Evolutionary conservation across 805 yeast species (phyloP).

Genomic region (Myxozyma monticola): DNA sequence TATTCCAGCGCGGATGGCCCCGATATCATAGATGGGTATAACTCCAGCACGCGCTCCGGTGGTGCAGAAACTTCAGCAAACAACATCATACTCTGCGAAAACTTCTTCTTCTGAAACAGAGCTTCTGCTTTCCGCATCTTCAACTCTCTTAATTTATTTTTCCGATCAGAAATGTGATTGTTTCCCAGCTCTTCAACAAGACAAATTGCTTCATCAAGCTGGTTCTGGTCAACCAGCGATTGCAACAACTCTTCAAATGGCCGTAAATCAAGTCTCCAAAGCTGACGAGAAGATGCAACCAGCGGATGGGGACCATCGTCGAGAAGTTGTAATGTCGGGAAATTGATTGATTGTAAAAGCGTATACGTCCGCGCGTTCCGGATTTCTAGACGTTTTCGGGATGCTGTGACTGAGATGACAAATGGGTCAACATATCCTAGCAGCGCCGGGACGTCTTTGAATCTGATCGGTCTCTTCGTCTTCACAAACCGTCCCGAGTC

Average conservation of each 20-base stretch:
- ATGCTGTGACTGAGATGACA: slow-evolving; percentile 37
- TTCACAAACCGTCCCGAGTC: slow-evolving; percentile 11
- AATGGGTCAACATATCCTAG: slow-evolving; percentile 46
- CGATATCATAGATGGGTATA: slow-evolving; percentile 47
- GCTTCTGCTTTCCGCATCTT: slow-evolving; percentile 45
- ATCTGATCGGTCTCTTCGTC: slow-evolving; percentile 17
- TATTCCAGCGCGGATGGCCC: slow-evolving; percentile 5
- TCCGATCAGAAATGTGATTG: slow-evolving; percentile 36
- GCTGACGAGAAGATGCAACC: slow-evolving; percentile 36
- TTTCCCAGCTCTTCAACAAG: slow-evolving; percentile 42
- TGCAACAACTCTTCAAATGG: slow-evolving; percentile 41
- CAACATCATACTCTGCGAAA: slow-evolving; percentile 44
- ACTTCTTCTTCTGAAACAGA: slow-evolving; percentile 38
- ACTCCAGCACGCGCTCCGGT: slow-evolving; percentile 52
- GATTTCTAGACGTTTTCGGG: slow-evolving; percentile 39
- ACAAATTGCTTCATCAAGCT: slow-evolving; percentile 48
- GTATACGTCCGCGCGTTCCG: slow-evolving; percentile 43
- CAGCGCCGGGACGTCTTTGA: slow-evolving; percentile 34
- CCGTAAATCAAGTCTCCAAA: slow-evolving; percentile 36
- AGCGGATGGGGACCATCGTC: slow-evolving; percentile 37
- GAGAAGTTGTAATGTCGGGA: slow-evolving; percentile 32
- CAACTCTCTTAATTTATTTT: slow-evolving; percentile 46
- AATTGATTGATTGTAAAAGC: slow-evolving; percentile 40
- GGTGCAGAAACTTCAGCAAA: slow-evolving; percentile 60
- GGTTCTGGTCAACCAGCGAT: slow-evolving; percentile 36